Conservation (phyloP, 202 grass and related monocot species). For the Tripidium arundinaceum region DNA sequence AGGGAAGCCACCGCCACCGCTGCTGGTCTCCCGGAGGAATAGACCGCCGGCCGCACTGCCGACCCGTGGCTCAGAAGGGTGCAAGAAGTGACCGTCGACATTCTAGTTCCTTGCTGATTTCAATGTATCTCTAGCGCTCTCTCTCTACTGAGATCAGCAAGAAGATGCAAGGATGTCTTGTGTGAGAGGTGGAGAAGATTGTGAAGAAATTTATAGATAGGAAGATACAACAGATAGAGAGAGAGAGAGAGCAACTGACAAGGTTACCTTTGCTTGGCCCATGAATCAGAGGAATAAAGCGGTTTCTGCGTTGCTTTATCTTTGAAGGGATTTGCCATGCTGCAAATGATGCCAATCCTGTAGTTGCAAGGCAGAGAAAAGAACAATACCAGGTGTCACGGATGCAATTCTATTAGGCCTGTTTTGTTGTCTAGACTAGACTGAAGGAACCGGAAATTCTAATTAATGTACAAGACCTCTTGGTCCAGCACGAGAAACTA, state of each 20-base stretch:
- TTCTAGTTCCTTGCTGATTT: not conserved
- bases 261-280: conserved; percentile 23
- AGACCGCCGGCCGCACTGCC: not conserved
- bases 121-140: not conserved
- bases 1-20: not conserved
- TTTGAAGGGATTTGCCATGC: not conserved
- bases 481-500: too few species aligned
- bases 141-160: not conserved
- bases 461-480: too few species aligned
- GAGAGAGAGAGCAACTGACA: not conserved
- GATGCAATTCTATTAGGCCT: not conserved
- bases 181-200: not conserved
- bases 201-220: conserved; percentile 10
- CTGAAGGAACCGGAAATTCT: too few species aligned
- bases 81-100: conserved; percentile 33
- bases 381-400: not conserved
- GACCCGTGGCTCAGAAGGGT: not conserved
- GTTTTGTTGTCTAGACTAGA: too few species aligned
- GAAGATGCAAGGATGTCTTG: not conserved
- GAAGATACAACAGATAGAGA: not conserved
- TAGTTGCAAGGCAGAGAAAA: conserved; percentile 8
- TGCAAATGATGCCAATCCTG: conserved; percentile 24
- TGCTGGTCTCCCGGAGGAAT: not conserved
- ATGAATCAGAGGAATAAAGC: conserved; percentile 28
- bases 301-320: conserved; percentile 11